phyloP scores from a whole-genome alignment of 441 rosid species.

The Pelargonium exstipulatum region DNA sequence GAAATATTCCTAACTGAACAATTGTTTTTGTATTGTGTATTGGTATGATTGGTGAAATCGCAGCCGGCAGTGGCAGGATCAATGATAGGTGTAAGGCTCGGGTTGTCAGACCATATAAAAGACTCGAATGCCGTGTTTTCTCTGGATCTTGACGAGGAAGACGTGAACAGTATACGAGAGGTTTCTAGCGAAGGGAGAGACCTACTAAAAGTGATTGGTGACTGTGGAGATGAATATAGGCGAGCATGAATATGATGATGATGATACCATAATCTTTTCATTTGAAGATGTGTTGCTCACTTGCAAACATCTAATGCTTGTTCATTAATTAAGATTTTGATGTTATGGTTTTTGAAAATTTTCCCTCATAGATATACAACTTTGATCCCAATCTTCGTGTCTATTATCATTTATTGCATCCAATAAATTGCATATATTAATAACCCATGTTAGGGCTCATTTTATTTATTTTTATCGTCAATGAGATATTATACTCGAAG shows the following conservation, averaged over 20 bases:
- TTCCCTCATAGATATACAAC: too few species aligned
- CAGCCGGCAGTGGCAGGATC: conserved; percentile 33
- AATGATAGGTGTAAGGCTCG: conserved; percentile 28
- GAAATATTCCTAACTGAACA: not conserved
- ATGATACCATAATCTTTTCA: too few species aligned
- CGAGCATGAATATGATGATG: conserved; percentile 21
- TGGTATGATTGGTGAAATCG: conserved; percentile 17
- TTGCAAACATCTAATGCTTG: too few species aligned
- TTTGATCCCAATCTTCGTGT: too few species aligned
- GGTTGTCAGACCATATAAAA: conserved; percentile 60
- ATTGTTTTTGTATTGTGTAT: not conserved
- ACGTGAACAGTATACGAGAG: conserved; percentile 24
- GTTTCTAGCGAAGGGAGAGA: conserved; percentile 59
- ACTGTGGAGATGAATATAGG: conserved; percentile 87
- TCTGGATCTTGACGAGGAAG: conserved; percentile 49
- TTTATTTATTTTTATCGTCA: too few species aligned
- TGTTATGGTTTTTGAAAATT: too few species aligned
- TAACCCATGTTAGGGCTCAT: too few species aligned
- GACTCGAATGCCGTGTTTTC: conserved; percentile 71
- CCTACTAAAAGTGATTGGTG: conserved; percentile 77
- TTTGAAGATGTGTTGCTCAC: too few species aligned
- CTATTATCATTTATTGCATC: too few species aligned
- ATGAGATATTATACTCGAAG: too few species aligned
- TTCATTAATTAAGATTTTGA: too few species aligned
- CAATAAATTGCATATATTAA: too few species aligned